Evolutionary conservation across 176 grass and related monocot species (phyloP).

Genomic region (Neostapfia colusana): DNA sequence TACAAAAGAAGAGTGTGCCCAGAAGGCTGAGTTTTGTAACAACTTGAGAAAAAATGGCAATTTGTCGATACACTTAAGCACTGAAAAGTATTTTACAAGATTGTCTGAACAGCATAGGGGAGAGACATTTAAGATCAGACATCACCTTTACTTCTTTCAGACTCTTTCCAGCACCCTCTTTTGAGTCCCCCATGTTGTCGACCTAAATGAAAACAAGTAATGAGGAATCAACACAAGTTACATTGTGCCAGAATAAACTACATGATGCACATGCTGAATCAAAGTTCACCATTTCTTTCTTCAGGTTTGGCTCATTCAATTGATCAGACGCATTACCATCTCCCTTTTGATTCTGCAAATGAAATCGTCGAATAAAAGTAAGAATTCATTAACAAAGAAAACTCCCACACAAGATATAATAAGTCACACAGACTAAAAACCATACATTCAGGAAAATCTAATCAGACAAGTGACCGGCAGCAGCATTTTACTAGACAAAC

Average conservation of each 20-base stretch:
- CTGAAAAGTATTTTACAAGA: neutral
- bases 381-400: neutral
- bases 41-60: neutral
- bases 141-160: conserved; percentile 29
- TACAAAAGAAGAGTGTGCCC: conserved; percentile 28
- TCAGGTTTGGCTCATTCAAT: conserved; percentile 1
- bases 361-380: conserved; percentile 19
- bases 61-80: neutral
- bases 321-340: neutral
- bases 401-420: conserved; percentile 13
- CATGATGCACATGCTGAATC: neutral
- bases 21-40: neutral
- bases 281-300: conserved; percentile 29
- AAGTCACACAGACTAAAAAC: neutral
- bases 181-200: neutral
- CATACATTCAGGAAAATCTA: neutral
- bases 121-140: neutral
- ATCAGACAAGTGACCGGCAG: neutral
- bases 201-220: conserved; percentile 25
- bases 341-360: conserved; percentile 26
- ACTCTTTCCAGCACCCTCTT: conserved; percentile 13
- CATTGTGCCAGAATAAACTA: neutral
- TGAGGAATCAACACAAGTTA: neutral
- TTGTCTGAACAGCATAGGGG: conserved; percentile 6
- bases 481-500: neutral